A percentile compares a stretch with the other conserved stretches of the same genome.
Evolutionary conservation across 176 grass and related monocot genomes (phyloP).

Genomic region (Triticum urartu): DNA sequence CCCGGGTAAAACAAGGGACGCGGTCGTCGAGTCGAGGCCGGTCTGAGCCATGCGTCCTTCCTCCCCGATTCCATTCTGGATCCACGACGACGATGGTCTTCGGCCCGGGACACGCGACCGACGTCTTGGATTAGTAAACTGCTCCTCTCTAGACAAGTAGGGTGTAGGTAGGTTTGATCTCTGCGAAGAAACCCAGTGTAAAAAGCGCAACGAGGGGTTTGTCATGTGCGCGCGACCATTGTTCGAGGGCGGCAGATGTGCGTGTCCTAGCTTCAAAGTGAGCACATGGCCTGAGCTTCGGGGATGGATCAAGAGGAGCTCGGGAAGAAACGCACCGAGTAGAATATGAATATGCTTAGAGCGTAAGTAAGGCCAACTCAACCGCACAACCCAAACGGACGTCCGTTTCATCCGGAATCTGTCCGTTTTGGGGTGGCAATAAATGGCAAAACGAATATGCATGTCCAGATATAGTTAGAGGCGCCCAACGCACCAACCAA

Average conservation of each 20-base stretch:
- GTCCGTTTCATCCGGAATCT: too few species aligned
- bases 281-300: neutral
- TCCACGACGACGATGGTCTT: neutral
- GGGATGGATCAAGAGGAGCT: neutral
- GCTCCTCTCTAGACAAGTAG: neutral
- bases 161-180: too few species aligned
- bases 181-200: neutral
- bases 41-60: neutral
- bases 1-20: neutral
- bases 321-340: too few species aligned
- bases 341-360: neutral
- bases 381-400: too few species aligned
- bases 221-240: neutral
- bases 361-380: neutral
- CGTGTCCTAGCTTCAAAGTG: neutral
- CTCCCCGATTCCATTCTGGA: neutral
- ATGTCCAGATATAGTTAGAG: too few species aligned
- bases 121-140: neutral
- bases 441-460: too few species aligned
- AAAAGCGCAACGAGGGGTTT: neutral
- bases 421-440: too few species aligned
- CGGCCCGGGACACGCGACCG: neutral
- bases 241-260: too few species aligned
- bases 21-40: neutral
- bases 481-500: too few species aligned